Evolutionary conservation across 331 rosid species (phyloP).

Genomic region (Erythrophleum ivorense): DNA sequence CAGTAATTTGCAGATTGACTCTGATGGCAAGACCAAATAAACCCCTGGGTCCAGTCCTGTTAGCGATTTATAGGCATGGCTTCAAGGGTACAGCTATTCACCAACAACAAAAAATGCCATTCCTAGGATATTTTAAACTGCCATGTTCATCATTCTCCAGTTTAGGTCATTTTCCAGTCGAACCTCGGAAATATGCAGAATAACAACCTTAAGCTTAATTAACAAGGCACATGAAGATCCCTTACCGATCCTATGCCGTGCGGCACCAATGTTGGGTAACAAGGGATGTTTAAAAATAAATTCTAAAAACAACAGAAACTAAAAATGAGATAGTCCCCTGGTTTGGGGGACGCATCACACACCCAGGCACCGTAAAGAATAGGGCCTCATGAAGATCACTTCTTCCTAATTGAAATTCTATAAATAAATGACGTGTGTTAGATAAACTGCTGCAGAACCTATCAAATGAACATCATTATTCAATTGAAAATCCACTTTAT

Average conservation of each 20-base stretch:
- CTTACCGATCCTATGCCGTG: too few species aligned
- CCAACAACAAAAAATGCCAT: neutral
- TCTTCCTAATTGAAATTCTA: neutral
- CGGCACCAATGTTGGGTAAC: too few species aligned
- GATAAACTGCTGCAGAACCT: neutral
- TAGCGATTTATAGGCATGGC: neutral
- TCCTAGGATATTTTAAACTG: neutral
- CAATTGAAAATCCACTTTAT: slow-evolving; percentile 7
- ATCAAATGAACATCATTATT: neutral
- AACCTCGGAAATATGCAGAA: neutral
- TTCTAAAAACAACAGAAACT: too few species aligned
- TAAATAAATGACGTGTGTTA: neutral
- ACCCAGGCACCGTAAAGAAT: too few species aligned
- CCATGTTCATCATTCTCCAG: neutral
- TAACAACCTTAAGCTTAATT: neutral
- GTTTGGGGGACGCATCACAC: too few species aligned
- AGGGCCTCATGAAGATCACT: neutral
- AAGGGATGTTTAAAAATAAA: too few species aligned
- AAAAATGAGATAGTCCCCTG: too few species aligned
- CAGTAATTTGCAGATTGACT: too few species aligned
- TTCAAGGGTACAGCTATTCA: neutral
- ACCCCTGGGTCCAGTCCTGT: too few species aligned
- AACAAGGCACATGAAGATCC: neutral
- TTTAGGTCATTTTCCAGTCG: neutral
- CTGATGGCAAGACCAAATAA: too few species aligned